phyloP scores from a whole-genome alignment of 2,329 filamentous ascomycete genomes.

The Aureobasidium sp. region DNA sequence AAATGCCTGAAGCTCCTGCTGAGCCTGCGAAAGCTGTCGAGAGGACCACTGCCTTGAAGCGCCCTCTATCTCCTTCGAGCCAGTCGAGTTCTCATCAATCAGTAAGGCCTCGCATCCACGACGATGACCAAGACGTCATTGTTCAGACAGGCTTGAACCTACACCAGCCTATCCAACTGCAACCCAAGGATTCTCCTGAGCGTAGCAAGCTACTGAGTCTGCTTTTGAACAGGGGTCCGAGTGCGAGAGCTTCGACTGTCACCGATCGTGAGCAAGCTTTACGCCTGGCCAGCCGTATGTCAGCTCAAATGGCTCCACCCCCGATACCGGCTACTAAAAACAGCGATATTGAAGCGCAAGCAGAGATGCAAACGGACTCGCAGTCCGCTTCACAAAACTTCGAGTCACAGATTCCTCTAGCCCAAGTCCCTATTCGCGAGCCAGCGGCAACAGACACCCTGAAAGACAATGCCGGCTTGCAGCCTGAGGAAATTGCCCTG shows the following conservation, averaged over 20 bases:
- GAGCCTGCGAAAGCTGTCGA: too few species aligned
- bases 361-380: background rate
- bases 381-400: background rate
- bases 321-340: background rate
- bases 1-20: background rate
- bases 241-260: background rate
- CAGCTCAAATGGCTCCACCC: background rate
- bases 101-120: background rate
- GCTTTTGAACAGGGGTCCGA: background rate
- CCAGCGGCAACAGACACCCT: too few species aligned
- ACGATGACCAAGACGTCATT: conserved; percentile 19
- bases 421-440: background rate
- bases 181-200: background rate
- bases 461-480: too few species aligned
- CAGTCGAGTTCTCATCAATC: background rate
- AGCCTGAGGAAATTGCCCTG: background rate
- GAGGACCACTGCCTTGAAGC: conserved; percentile 6
- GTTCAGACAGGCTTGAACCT: conserved; percentile 22
- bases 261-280: background rate
- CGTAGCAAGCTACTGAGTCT: background rate
- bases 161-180: conserved; percentile 16
- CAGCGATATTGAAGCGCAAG: background rate
- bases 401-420: background rate
- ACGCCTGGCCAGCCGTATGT: background rate
- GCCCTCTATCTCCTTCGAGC: conserved; percentile 12